Percentiles rank a stretch among this genome's conserved stretches.
These are phyloP conservation scores for Alternaria hordeiaustralica DNA, from an alignment of 2,329 filamentous ascomycete species.

Conservation along the genomic window DNA sequence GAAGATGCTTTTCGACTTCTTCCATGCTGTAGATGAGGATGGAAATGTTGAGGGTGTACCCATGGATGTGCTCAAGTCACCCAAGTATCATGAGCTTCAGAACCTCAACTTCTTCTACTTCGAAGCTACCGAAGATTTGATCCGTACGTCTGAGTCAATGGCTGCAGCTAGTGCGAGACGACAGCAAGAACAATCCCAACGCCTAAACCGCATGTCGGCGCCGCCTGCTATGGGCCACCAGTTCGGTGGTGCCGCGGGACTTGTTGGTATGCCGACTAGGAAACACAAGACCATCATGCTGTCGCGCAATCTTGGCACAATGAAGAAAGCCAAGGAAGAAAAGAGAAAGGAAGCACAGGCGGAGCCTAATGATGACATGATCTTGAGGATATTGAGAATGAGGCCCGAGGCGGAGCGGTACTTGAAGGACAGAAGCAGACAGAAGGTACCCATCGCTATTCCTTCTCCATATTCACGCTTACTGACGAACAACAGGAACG, in stretches of 20 bases:
- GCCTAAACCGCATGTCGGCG: conserved; percentile 72
- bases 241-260: conserved; percentile 57
- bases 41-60: conserved; percentile 88
- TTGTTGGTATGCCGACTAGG: conserved; percentile 67
- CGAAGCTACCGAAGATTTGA: conserved; percentile 86
- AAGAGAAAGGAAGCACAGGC: conserved; percentile 95
- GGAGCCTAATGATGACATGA: conserved; percentile 98
- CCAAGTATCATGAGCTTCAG: conserved; percentile 97
- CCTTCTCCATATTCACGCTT: neutral
- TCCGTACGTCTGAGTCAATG: conserved; percentile 96
- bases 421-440: conserved; percentile 85
- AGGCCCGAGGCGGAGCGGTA: conserved; percentile 87
- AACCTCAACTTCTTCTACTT: conserved; percentile 99
- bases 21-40: conserved; percentile 88
- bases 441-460: conserved; percentile 63
- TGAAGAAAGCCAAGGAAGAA: conserved; percentile 94
- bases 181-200: conserved; percentile 66
- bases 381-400: conserved; percentile 93
- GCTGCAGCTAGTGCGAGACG: conserved; percentile 82
- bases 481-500: conserved; percentile 63
- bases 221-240: conserved; percentile 64
- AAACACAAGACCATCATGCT: conserved; percentile 77
- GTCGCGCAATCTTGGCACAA: conserved; percentile 90
- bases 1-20: conserved; percentile 88
- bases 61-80: conserved; percentile 88